Conservation (phyloP, 1,284 basidiomycete genomes). For the Ceratobasidium sp. region DNA sequence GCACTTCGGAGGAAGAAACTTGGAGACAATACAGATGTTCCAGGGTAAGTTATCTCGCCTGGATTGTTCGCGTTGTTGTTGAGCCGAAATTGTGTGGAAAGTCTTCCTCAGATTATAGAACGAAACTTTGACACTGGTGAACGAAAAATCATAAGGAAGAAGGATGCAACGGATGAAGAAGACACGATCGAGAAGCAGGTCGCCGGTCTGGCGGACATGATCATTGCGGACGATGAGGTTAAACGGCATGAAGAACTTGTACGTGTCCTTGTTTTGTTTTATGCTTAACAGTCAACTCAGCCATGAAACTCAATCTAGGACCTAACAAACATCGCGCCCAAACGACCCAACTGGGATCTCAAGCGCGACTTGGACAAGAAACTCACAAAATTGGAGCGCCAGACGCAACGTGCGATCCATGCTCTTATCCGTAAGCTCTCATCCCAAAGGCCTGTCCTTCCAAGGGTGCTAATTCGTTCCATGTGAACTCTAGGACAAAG, state of each 20-base stretch:
- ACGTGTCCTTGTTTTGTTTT: conserved; percentile 48
- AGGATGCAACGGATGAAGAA: conserved; percentile 64
- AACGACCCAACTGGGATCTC: conserved; percentile 95
- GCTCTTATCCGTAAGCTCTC: conserved; percentile 81
- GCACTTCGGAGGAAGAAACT: conserved; percentile 82
- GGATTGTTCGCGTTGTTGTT: conserved; percentile 24
- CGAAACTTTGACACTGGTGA: conserved; percentile 88
- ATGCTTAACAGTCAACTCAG: not conserved
- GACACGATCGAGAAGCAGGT: conserved; percentile 91
- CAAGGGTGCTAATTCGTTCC: not conserved
- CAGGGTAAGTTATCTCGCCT: conserved; percentile 49
- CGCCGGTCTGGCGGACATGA: conserved; percentile 80
- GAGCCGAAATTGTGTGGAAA: not conserved
- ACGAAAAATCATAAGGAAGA: conserved; percentile 73
- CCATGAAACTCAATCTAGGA: conserved; percentile 61
- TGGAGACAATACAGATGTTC: conserved; percentile 55
- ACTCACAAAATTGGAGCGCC: conserved; percentile 83
- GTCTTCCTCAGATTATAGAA: conserved; percentile 58
- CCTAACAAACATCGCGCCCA: conserved; percentile 95
- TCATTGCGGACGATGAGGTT: conserved; percentile 85
- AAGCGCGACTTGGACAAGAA: conserved; percentile 94
- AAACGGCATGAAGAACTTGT: conserved; percentile 87
- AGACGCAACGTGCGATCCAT: conserved; percentile 91
- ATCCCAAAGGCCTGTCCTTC: conserved; percentile 32
- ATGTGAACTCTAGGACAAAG: conserved; percentile 63